Percentiles rank a stretch among this genome's conserved stretches.
Evolutionary conservation across 2,329 filamentous ascomycete species (phyloP).

Genomic region (Phaeosphaeriaceae sp.): DNA sequence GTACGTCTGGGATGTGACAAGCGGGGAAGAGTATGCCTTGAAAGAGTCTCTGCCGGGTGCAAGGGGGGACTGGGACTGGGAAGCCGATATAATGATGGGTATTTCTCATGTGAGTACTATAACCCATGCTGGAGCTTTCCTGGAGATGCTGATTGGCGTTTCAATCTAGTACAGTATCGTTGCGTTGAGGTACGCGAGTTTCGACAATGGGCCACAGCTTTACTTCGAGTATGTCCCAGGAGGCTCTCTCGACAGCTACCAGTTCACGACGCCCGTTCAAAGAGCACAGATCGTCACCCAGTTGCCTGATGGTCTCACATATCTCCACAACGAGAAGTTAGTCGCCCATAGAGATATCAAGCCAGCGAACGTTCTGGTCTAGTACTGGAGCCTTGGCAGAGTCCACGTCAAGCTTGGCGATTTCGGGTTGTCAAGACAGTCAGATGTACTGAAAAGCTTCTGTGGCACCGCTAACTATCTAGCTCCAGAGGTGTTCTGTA

Average conservation of each 20-base stretch:
- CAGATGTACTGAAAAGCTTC: not conserved
- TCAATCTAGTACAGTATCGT: not conserved
- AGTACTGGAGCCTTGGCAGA: not conserved
- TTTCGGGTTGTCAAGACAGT: not conserved
- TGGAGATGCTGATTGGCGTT: not conserved
- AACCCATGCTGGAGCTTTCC: not conserved
- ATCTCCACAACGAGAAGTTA: too few relatives aligned
- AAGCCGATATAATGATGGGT: conserved; percentile 1
- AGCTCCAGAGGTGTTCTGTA: too few relatives aligned
- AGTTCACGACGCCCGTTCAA: not conserved
- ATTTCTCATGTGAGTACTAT: conserved; percentile 4
- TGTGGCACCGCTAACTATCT: too few relatives aligned
- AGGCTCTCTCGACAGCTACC: not conserved
- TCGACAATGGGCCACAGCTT: not conserved
- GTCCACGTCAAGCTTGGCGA: not conserved
- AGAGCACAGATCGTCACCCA: not conserved
- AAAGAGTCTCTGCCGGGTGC: not conserved
- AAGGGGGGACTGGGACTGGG: not conserved
- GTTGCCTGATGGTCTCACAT: too few relatives aligned
- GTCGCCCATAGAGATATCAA: too few relatives aligned
- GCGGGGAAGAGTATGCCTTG: conserved; percentile 4
- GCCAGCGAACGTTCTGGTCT: too few relatives aligned
- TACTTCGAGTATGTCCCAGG: conserved; percentile 5
- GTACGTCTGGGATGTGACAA: conserved; percentile 4
- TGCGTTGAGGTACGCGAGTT: not conserved